Base-by-base conservation (phyloP, 192 early-diverging fungal species). In the Linnemannia hyalina region DNA sequence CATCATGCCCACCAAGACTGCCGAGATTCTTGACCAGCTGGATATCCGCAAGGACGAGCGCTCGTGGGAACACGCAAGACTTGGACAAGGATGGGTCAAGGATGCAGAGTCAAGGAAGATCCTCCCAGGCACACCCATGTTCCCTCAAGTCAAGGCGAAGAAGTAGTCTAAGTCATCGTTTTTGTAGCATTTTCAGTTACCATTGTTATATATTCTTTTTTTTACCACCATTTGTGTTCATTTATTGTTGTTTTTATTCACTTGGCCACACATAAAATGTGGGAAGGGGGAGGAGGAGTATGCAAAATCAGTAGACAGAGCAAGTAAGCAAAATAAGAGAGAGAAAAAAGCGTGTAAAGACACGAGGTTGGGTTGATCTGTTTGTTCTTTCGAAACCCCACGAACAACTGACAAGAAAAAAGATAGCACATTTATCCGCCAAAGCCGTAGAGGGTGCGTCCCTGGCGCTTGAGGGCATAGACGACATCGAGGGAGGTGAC, bases 401-500 rank as follows among this genome's bases (percentile, higher is more conserved):
- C 13, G 35, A 35, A 35, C 35, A 35, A 35, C 35, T 1, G 35
- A 35, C 35, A 35, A 13, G 11, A 3, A 65, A 29, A 26, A 6
- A 22, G 32, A 68, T 44, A 35, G 23, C 16, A 68, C 3, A 65
- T 80, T 92, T 92, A 92, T 79, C 91, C 91, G n/a, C 91, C 92
- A 74, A 92, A 92, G 78, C 92, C 92, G 55, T 93, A 98, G 74
- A 99, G 96, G 84, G 98, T 97, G 85, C 97, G 95, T 87, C 97
- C 98, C 91, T 98, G 98, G 86, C 97, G 95, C 93, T 99, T 99
- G 92, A 99, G 94, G 38, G 97, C 97, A 88, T 99, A 99, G 90
- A 99, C 98, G 65, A 99, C 99, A 90, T 99, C 99, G 57, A 99
- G 94, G 54, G 98, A 98, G 72, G 99, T 99, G 92, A 99, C 98